phyloP scores from a whole-genome alignment of 768 basidiomycete species.

The Jaapia argillacea region DNA sequence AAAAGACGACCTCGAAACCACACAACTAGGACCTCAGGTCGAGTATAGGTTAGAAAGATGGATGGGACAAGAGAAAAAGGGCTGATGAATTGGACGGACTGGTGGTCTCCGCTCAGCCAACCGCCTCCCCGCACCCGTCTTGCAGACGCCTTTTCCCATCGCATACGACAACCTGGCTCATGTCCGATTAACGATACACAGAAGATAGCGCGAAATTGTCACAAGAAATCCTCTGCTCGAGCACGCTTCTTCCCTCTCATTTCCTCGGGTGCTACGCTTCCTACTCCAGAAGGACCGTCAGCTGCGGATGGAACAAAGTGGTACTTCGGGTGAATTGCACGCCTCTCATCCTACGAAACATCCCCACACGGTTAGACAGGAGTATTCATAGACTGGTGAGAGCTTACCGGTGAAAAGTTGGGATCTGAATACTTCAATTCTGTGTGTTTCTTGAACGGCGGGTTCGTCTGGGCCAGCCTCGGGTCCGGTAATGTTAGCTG shows the following conservation, averaged over 20 bases:
- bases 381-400: no score
- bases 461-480: slow-evolving; percentile 51
- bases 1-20: background rate
- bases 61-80: background rate
- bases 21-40: no score
- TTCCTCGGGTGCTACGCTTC: slow-evolving; percentile 37
- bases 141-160: background rate
- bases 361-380: background rate
- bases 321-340: slow-evolving; percentile 56
- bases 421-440: slow-evolving; percentile 65
- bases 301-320: slow-evolving; percentile 29
- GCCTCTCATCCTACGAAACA: slow-evolving; percentile 58
- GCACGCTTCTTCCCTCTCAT: slow-evolving; percentile 76
- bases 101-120: slow-evolving; percentile 2
- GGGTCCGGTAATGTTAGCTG: slow-evolving; percentile 43
- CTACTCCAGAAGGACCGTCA: slow-evolving; percentile 19
- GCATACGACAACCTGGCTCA: background rate
- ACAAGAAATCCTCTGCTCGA: slow-evolving; percentile 80
- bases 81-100: slow-evolving; percentile 13
- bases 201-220: slow-evolving; percentile 4
- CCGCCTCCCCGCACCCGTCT: background rate
- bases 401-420: slow-evolving; percentile 68
- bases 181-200: background rate
- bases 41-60: no score
- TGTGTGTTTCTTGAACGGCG: slow-evolving; percentile 68